phyloP scores from a whole-genome alignment of 2,329 filamentous ascomycete species.

The Cryphonectria carpinicola region DNA sequence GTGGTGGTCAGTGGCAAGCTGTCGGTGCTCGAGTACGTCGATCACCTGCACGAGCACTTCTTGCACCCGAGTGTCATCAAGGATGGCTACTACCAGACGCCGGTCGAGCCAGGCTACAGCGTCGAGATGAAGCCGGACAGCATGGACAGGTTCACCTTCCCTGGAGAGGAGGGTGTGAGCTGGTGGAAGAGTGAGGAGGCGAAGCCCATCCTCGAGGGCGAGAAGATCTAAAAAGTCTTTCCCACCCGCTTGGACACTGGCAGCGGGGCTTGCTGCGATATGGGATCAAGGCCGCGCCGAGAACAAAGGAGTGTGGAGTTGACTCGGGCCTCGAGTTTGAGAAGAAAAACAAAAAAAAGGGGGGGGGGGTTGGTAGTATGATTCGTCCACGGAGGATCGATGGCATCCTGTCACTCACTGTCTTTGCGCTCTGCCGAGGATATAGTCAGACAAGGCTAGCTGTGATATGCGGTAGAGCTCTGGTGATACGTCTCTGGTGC shows the following conservation, averaged over 20 bases:
- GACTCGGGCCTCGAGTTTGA: not conserved
- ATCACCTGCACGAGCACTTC: slow-evolving; percentile 94
- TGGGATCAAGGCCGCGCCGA: not conserved
- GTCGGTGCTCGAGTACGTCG: slow-evolving; percentile 86
- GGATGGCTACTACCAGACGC: slow-evolving; percentile 87
- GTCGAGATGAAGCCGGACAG: slow-evolving; percentile 92
- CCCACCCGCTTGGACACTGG: not conserved
- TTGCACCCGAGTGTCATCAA: slow-evolving; percentile 78
- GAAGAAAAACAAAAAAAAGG: no score
- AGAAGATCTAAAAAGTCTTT: slow-evolving; percentile 49
- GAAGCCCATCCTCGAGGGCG: slow-evolving; percentile 70
- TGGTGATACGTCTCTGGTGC: slow-evolving; percentile 29
- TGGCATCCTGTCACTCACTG: slow-evolving; percentile 35
- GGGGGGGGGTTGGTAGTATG: slow-evolving; percentile 3
- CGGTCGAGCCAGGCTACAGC: slow-evolving; percentile 81
- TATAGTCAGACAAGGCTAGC: slow-evolving; percentile 5
- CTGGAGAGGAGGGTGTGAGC: slow-evolving; percentile 75
- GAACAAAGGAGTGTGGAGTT: slow-evolving; percentile 27
- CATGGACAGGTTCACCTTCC: slow-evolving; percentile 79
- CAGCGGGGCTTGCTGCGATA: not conserved
- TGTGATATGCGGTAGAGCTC: slow-evolving; percentile 27
- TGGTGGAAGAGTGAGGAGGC: slow-evolving; percentile 88
- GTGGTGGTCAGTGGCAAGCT: slow-evolving; percentile 82
- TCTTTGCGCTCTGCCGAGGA: slow-evolving; percentile 23
- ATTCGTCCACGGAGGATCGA: slow-evolving; percentile 37